Conservation (phyloP, 176 grass and related monocot genomes). For the Oropetium thomaeum region DNA sequence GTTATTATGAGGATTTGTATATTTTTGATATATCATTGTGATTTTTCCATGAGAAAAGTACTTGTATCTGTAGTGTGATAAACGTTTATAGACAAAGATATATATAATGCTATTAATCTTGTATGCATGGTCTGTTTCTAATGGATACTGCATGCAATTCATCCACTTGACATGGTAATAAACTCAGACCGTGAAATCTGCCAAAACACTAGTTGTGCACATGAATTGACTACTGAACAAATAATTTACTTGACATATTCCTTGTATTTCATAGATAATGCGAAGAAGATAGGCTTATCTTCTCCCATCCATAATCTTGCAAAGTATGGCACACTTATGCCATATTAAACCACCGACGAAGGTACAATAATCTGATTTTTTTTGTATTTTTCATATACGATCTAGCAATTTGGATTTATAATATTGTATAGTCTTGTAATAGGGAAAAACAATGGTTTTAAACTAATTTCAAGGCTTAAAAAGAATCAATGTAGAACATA, state of each 20-base stretch:
- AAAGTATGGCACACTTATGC: neutral
- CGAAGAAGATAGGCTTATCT: neutral
- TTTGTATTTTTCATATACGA: neutral
- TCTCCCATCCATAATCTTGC: neutral
- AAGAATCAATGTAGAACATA: neutral
- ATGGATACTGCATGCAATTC: neutral
- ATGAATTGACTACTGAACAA: neutral
- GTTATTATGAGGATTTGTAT: neutral
- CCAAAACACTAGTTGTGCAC: neutral
- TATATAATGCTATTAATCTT: neutral
- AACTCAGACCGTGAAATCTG: neutral
- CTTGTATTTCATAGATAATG: neutral
- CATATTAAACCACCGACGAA: neutral
- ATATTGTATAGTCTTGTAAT: neutral
- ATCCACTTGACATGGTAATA: neutral
- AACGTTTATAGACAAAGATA: neutral
- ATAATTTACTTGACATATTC: neutral
- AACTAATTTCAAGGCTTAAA: neutral
- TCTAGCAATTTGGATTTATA: too few species aligned
- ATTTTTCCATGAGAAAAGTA: neutral
- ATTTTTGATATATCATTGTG: neutral
- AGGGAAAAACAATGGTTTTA: neutral
- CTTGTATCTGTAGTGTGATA: neutral
- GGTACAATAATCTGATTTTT: neutral
- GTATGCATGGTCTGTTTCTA: neutral